A percentile compares a stretch with the other conserved stretches of the same genome.
Conservation (phyloP, 208 protist species). For the Acanthamoeba lenticulata region DNA sequence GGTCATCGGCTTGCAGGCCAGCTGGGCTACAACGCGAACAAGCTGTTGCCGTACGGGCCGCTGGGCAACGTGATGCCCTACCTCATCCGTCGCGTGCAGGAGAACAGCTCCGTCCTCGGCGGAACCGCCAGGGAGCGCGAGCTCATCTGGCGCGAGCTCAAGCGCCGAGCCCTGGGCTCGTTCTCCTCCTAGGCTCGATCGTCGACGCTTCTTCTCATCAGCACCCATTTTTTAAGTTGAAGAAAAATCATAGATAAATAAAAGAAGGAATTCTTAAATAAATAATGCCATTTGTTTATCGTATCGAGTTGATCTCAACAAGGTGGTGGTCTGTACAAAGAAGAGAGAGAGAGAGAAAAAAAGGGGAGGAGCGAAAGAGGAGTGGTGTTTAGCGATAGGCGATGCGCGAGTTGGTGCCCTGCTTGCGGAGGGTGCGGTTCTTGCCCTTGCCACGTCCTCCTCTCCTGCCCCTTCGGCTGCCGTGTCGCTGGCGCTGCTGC, state of each 20-base stretch:
- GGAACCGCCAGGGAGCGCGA: conserved; percentile 7
- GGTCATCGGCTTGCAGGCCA: background rate
- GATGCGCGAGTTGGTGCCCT: background rate
- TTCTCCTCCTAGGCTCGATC: too few species aligned
- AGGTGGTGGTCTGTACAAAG: background rate
- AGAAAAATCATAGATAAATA: background rate
- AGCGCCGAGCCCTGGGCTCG: background rate
- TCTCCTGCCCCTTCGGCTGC: background rate
- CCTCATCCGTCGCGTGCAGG: conserved; percentile 45
- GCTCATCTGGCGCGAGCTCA: conserved; percentile 36
- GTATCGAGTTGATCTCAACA: background rate
- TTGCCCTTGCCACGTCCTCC: background rate
- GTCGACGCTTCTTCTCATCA: too few species aligned
- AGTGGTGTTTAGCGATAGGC: background rate
- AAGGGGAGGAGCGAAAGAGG: background rate
- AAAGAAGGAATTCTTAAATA: background rate
- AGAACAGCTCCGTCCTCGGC: conserved; percentile 47
- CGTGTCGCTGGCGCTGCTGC: background rate
- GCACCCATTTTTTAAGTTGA: too few species aligned
- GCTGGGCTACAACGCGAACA: conserved; percentile 39
- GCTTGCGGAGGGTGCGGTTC: conserved; percentile 12
- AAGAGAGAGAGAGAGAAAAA: background rate
- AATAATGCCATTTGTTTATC: too few species aligned
- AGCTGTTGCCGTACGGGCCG: conserved; percentile 55
- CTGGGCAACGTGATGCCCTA: conserved; percentile 59